Evolutionary conservation across 2,329 filamentous ascomycete species (phyloP).

Genomic region (Lojkania enalia): DNA sequence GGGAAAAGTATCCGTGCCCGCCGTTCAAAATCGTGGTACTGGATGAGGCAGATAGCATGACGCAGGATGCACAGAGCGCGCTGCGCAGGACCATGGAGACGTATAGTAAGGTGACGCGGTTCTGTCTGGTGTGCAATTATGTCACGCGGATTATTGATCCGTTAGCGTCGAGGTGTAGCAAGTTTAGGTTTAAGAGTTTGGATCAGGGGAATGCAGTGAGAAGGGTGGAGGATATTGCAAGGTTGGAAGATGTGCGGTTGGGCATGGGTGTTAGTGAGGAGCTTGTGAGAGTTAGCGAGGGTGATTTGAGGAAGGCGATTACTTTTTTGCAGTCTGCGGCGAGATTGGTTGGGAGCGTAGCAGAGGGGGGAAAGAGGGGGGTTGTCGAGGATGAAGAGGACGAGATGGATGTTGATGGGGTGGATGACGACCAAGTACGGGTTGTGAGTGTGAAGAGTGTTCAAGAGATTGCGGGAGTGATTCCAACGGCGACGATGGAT

Average conservation of each 20-base stretch:
- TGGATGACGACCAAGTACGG: conserved; percentile 48
- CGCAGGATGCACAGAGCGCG: conserved; percentile 93
- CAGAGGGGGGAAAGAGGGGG: conserved; percentile 45
- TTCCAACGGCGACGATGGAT: conserved; percentile 75
- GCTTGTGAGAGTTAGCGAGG: conserved; percentile 84
- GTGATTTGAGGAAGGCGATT: conserved; percentile 93
- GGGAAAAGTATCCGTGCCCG: conserved; percentile 80
- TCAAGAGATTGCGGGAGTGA: conserved; percentile 94
- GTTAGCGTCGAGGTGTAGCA: conserved; percentile 87
- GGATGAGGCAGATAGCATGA: conserved; percentile 98
- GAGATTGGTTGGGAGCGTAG: conserved; percentile 71
- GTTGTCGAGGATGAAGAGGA: conserved; percentile 48
- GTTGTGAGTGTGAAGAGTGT: conserved; percentile 77
- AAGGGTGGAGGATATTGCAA: conserved; percentile 80
- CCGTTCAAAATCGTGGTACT: conserved; percentile 99
- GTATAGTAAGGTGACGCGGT: conserved; percentile 93
- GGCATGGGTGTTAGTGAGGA: conserved; percentile 81
- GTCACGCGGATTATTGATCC: conserved; percentile 98
- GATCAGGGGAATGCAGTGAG: conserved; percentile 82
- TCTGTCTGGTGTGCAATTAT: conserved; percentile 98
- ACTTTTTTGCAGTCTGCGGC: conserved; percentile 96
- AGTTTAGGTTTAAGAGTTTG: conserved; percentile 96
- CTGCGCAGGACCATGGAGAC: conserved; percentile 97
- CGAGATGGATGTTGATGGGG: conserved; percentile 57
- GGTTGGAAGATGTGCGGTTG: conserved; percentile 73